Conservation (phyloP, 176 grass and related monocot species). For the Cenchrus fungigraminus region DNA sequence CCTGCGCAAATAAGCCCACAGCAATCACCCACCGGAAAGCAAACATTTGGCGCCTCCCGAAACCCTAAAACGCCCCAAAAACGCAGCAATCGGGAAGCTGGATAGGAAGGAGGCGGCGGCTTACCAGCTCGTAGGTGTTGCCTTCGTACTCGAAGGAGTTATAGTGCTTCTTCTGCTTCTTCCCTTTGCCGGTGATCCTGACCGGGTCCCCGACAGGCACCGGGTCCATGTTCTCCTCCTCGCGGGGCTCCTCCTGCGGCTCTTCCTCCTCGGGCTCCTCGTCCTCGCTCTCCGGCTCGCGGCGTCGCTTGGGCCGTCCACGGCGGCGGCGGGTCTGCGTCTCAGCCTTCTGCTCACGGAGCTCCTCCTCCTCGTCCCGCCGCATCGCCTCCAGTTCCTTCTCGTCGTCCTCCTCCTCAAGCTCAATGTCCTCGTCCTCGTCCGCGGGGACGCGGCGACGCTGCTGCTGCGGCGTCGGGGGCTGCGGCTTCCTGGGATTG, state of each 20-base stretch:
- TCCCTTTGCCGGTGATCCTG: slow-evolving; percentile 82
- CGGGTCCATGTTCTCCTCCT: slow-evolving; percentile 60
- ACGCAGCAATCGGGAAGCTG: background rate
- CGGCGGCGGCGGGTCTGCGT: slow-evolving; percentile 48
- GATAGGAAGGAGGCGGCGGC: background rate
- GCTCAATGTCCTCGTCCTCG: slow-evolving; percentile 41
- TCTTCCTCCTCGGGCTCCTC: slow-evolving; percentile 40
- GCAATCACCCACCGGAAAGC: slow-evolving; percentile 11
- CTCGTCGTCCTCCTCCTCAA: slow-evolving; percentile 62
- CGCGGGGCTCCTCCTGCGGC: slow-evolving; percentile 42
- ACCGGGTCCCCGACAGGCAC: slow-evolving; percentile 62
- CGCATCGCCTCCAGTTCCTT: slow-evolving; percentile 59
- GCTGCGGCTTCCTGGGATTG: slow-evolving; percentile 26
- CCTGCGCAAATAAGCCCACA: slow-evolving; percentile 48
- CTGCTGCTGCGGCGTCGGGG: slow-evolving; percentile 5
- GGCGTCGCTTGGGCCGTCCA: slow-evolving; percentile 42
- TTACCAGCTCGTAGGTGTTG: slow-evolving; percentile 84
- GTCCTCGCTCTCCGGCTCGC: slow-evolving; percentile 42
- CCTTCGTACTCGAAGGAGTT: slow-evolving; percentile 87
- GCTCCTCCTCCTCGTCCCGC: slow-evolving; percentile 54
- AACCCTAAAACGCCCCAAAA: slow-evolving; percentile 32
- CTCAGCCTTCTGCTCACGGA: slow-evolving; percentile 50
- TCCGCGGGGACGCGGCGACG: slow-evolving; percentile 27
- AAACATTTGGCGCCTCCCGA: slow-evolving; percentile 7
- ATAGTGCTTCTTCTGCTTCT: slow-evolving; percentile 71